phyloP scores from a whole-genome alignment of 1,139 yeast genomes.

The Spathaspora jeffriesii region DNA sequence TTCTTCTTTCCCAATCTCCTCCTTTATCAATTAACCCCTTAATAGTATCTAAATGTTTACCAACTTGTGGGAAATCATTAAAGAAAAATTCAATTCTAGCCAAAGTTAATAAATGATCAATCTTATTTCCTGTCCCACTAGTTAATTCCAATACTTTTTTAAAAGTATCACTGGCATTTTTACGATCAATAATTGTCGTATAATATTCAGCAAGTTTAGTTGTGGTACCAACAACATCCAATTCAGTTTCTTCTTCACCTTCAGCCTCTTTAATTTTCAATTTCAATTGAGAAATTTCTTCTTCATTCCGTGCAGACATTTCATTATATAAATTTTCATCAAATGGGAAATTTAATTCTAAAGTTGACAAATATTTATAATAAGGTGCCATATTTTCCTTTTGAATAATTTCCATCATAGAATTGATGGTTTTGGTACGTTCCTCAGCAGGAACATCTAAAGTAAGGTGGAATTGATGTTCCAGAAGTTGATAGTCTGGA shows the following conservation, averaged over 20 bases:
- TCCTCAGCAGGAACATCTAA: constrained; percentile 27
- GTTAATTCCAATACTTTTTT: constrained; percentile 77
- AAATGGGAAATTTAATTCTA: constrained; percentile 49
- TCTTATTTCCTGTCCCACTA: constrained; percentile 87
- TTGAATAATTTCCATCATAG: constrained; percentile 55
- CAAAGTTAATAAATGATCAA: constrained; percentile 80
- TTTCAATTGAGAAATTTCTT: constrained; percentile 56
- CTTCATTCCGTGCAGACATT: constrained; percentile 55
- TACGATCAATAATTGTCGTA: constrained; percentile 78
- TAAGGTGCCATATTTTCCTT: constrained; percentile 80
- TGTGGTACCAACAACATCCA: constrained; percentile 78
- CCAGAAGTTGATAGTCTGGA: constrained; percentile 82
- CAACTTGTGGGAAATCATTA: constrained; percentile 71
- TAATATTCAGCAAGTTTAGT: constrained; percentile 86
- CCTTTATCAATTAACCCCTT: constrained; percentile 86
- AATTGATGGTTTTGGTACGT: constrained; percentile 38
- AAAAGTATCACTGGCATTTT: constrained; percentile 71
- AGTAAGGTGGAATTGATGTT: constrained; percentile 67
- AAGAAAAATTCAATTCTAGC: constrained; percentile 87
- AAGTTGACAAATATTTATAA: constrained; percentile 66
- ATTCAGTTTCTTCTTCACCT: constrained; percentile 87
- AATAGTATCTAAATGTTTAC: constrained; percentile 74
- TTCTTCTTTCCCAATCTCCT: constrained; percentile 99
- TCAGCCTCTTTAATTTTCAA: constrained; percentile 72
- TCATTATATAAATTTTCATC: constrained; percentile 58